Evolutionary conservation across 2,329 filamentous ascomycete species (phyloP), one percentile per base, ranked within the genome.

Genomic region (Myriangium duriaei): DNA sequence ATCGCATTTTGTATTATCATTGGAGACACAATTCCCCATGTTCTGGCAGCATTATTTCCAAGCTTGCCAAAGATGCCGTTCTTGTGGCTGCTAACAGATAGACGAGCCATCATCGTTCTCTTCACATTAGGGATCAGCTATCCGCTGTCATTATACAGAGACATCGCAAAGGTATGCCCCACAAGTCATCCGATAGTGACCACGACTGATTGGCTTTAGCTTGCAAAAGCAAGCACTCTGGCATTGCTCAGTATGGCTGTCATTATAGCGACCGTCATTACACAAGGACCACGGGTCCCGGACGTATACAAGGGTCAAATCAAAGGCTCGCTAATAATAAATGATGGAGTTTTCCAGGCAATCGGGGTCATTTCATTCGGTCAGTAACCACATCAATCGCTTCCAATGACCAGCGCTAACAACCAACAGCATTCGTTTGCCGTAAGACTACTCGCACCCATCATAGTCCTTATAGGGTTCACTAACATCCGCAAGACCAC

Each of bases 281-380:
- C 84, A 0, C 86, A 98, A 63, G 81, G 85, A 3, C 69, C 79
- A 40, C 65, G 81, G 39, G 81, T 86, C 9, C 81, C 87, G 4
- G 53, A 68, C 15, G 79, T 85, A 37, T 68, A 76, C 11, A 73
- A 76, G 46, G 91, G 91, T 2, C 69, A 74, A 17, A 74, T 95
- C 39, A 72, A 69, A 45, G 74, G 71, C 40, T 72, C 78, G 11
- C 60, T 86, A 26, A 63, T 95, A n/a, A 68, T 96, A 49, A 92
- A 93, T 52, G 68, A 71, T 16, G 91, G 88, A 33, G 78, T 98
- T 42, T 92, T 96, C 53, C 87, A 96, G 59, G 88, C 91, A 14
- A 86, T 98, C 51, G 91, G 91, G 19, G 88, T 98, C 12, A 98
- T 98, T 50, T 96, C 91, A 4, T 98, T 98, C 58, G 87, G 83